Conservation (phyloP, 2,329 filamentous ascomycete species). For the Stagonosporopsis rhizophila region DNA sequence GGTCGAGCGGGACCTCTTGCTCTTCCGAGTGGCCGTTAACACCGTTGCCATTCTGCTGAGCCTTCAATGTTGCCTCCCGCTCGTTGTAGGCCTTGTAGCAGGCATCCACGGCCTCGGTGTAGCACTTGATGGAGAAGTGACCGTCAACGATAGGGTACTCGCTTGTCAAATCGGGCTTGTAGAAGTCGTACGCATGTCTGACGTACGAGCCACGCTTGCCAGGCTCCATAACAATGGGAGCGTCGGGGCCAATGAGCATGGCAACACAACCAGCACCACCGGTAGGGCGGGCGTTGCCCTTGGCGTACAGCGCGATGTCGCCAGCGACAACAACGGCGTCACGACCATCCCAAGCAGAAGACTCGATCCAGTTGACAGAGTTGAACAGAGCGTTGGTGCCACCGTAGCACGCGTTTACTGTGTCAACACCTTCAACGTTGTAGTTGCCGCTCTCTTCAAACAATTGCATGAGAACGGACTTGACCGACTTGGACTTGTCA, state of each 20-base stretch:
- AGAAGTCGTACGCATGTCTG: conserved; percentile 62
- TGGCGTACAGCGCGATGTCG: conserved; percentile 63
- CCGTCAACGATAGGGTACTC: conserved; percentile 62
- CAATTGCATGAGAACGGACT: conserved; percentile 62
- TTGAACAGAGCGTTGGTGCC: conserved; percentile 64
- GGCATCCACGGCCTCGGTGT: conserved; percentile 59
- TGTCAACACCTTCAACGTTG: conserved; percentile 62
- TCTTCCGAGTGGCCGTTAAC: conserved; percentile 45
- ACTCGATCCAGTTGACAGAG: conserved; percentile 62
- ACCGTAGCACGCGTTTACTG: conserved; percentile 62
- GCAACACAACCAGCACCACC: conserved; percentile 62
- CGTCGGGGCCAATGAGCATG: conserved; percentile 61
- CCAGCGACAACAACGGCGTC: conserved; percentile 61
- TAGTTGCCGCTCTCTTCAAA: conserved; percentile 60
- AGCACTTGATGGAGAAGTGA: conserved; percentile 61
- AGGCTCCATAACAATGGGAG: conserved; percentile 58
- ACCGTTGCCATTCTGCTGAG: conserved; percentile 51
- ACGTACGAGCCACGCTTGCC: conserved; percentile 60
- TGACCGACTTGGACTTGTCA: conserved; percentile 64
- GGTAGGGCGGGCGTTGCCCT: conserved; percentile 61
- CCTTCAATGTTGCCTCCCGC: conserved; percentile 56
- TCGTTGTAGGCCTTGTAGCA: conserved; percentile 63
- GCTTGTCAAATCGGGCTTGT: conserved; percentile 62
- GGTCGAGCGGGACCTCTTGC: conserved; percentile 57
- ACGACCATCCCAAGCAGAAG: conserved; percentile 61